Evolutionary conservation across 306 rosid genomes (phyloP).

Genomic region (Rubus parviflorus): DNA sequence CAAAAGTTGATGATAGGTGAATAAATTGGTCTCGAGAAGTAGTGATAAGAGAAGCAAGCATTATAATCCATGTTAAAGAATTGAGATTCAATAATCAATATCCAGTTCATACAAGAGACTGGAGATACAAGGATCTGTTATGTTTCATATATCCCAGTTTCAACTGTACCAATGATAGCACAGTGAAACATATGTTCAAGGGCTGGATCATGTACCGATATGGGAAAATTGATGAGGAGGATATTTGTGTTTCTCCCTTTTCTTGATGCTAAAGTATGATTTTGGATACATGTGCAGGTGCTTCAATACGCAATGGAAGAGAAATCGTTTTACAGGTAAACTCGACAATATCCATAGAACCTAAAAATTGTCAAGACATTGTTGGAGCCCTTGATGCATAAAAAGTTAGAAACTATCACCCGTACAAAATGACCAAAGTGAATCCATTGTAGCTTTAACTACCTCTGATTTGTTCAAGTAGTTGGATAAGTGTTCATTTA

Average conservation of each 20-base stretch:
- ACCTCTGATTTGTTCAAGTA: neutral
- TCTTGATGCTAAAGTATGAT: slow-evolving; percentile 11
- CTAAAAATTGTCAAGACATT: neutral
- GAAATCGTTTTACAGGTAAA: slow-evolving; percentile 83
- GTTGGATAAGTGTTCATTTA: neutral
- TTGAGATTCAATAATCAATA: neutral
- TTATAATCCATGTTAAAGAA: neutral
- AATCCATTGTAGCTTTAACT: neutral
- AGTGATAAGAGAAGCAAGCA: neutral
- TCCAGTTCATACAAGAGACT: neutral
- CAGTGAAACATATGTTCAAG: neutral
- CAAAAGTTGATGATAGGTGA: neutral
- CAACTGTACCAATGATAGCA: neutral
- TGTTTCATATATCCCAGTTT: neutral
- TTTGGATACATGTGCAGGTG: slow-evolving; percentile 42
- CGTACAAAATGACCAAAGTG: neutral
- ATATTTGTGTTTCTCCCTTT: slow-evolving; percentile 3
- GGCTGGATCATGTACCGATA: no score
- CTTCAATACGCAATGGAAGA: slow-evolving; percentile 61
- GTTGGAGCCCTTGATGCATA: neutral
- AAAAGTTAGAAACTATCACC: neutral
- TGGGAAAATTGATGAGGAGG: slow-evolving; percentile 3
- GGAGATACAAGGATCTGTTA: neutral
- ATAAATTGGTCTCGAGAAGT: neutral
- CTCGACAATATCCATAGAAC: slow-evolving; percentile 8